Evolutionary conservation across 805 yeast species (phyloP), one percentile per base, ranked within the genome.

Genomic region (Saturnispora hagleri): DNA sequence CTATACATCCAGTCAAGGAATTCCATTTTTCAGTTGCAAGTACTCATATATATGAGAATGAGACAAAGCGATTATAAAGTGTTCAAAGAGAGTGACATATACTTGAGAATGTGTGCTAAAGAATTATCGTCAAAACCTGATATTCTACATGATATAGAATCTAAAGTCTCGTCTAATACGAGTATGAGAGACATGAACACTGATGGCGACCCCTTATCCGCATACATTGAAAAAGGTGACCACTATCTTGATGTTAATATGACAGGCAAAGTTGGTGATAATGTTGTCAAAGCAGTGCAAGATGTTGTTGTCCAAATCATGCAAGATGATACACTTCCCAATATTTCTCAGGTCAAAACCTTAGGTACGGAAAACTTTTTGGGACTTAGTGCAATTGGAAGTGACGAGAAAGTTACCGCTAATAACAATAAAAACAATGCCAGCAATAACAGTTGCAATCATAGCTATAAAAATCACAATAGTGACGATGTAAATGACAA

Each of bases 261-360:
- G 38, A 63, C 66, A 3, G 56, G 57, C 7, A 62, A 57, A 36
- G 71, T 74, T 3, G 72, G 76, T 47, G 72, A 73, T 3, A 70
- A 65, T 17, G 82, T 77, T 0, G 64, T 81, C 5, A 70, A 72
- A 49, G 87, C 88, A 0, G 85, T 84, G 18, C 86, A 82, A 60
- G 81, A 78, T 61, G 89, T 86, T 3, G 73, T 84, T 51, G 76
- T 75, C 27, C 79, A 81, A 55, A 82, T 84, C 34, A 77, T 78
- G 75, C 69, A 61, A 26, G 66, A 66, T 36, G 67, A 59, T 27
- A 61, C 60, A 36, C 51, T 56, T 3, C 5, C 44, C 22, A 18
- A 41, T 12, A 18, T 4, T 41, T 22, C 18, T 17, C n/a, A 31
- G 34, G 3, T 15, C 12, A 13, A 31, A 12, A 10, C 13, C 4